Conservation (phyloP, 163 green algal species). For the Scenedesmus sp. region DNA sequence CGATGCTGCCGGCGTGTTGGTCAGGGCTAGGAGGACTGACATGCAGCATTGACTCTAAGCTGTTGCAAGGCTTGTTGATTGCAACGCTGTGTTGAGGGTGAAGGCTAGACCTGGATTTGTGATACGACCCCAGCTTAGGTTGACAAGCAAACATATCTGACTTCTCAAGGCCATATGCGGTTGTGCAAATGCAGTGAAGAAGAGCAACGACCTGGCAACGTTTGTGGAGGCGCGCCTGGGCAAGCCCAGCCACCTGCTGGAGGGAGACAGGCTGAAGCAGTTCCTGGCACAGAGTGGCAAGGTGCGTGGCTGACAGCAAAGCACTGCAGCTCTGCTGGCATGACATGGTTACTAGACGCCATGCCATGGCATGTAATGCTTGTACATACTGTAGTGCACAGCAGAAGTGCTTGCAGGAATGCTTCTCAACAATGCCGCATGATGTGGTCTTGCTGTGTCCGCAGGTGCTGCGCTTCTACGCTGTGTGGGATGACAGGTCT, state of each 20-base stretch:
- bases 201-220: conserved; percentile 75
- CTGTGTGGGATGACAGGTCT: conserved; percentile 90
- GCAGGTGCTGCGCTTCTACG: conserved; percentile 82
- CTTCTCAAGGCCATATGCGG: not conserved
- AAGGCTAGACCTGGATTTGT: too few species aligned
- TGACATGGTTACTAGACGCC: not conserved
- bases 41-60: not conserved
- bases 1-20: not conserved
- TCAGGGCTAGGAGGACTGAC: not conserved
- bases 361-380: not conserved
- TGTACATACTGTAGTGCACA: conserved; percentile 51
- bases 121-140: not conserved
- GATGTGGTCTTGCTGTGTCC: not conserved
- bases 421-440: not conserved
- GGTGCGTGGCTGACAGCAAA: conserved; percentile 5
- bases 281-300: conserved; percentile 86
- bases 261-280: conserved; percentile 73
- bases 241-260: conserved; percentile 79
- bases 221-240: conserved; percentile 84
- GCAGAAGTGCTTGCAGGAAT: conserved; percentile 53
- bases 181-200: conserved; percentile 31
- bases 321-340: not conserved
- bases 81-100: too few species aligned
- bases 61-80: too few species aligned
- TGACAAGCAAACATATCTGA: not conserved